Conservation (phyloP, 2,329 filamentous ascomycete genomes). For the Xylariaceae sp. region DNA sequence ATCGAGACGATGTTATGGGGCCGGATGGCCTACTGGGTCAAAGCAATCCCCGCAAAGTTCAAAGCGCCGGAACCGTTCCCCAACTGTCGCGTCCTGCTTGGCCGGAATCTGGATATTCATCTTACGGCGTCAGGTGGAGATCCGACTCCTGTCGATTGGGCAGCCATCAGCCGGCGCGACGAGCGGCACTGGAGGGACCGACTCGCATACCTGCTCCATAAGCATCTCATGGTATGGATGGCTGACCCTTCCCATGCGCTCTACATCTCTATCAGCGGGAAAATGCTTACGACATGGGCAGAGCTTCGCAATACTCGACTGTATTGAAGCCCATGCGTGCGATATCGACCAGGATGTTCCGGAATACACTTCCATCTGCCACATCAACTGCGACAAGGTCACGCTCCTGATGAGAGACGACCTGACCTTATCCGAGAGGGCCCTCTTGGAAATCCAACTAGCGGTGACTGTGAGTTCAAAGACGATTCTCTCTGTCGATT, state of each 20-base stretch:
- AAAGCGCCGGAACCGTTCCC: not conserved
- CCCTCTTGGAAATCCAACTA: not conserved
- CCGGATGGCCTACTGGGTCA: constrained; percentile 5
- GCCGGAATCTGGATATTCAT: not conserved
- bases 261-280: not conserved
- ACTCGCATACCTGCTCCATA: not conserved
- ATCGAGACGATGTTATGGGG: constrained; percentile 7
- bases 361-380: not conserved
- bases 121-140: not conserved
- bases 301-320: not conserved
- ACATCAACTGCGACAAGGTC: not conserved
- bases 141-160: not conserved
- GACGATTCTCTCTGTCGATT: not conserved
- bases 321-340: not conserved
- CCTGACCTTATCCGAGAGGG: not conserved
- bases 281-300: not conserved
- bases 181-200: constrained; percentile 2
- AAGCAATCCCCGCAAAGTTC: not conserved
- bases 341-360: not conserved
- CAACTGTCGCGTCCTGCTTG: not conserved
- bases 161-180: not conserved
- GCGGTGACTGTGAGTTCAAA: not conserved
- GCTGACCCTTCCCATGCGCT: not conserved
- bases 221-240: constrained; percentile 1
- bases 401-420: not conserved